These are phyloP conservation scores for Blastobotrys elegans DNA, from an alignment of 1,139 yeast genomes.

Conservation along the genomic window DNA sequence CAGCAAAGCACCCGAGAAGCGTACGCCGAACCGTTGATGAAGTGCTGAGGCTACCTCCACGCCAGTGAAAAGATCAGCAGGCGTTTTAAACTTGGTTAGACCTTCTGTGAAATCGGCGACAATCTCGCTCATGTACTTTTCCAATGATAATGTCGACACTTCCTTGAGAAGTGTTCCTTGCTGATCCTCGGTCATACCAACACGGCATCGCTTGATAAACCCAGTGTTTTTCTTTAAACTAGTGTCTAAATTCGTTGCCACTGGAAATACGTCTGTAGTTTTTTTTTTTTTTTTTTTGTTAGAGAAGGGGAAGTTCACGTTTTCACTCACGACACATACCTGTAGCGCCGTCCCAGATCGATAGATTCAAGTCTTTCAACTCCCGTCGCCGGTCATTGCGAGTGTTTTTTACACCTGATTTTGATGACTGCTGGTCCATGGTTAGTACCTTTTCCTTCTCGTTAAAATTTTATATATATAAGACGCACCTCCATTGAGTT, in stretches of 20 bases:
- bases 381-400: slow-evolving; percentile 33
- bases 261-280: slow-evolving; percentile 22
- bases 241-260: slow-evolving; percentile 52
- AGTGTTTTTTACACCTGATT: not conserved
- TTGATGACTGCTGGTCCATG: too few species aligned
- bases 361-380: slow-evolving; percentile 41
- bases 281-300: not conserved
- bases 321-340: slow-evolving; percentile 21
- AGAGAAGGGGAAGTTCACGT: too few species aligned
- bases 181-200: slow-evolving; percentile 49
- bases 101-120: slow-evolving; percentile 62
- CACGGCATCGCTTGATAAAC: slow-evolving; percentile 65
- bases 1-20: slow-evolving; percentile 52
- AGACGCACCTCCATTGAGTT: slow-evolving; percentile 1
- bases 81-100: slow-evolving; percentile 47
- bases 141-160: slow-evolving; percentile 57
- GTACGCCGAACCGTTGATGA: slow-evolving; percentile 63
- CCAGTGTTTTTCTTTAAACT: slow-evolving; percentile 81
- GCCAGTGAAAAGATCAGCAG: slow-evolving; percentile 59
- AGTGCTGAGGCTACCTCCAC: slow-evolving; percentile 65
- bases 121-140: slow-evolving; percentile 73
- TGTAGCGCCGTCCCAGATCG: slow-evolving; percentile 52
- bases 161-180: slow-evolving; percentile 53
- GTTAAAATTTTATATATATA: not conserved
- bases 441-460: not conserved